Base-by-base conservation (phyloP, 345 rosid species). In the Lepidium sativum region DNA sequence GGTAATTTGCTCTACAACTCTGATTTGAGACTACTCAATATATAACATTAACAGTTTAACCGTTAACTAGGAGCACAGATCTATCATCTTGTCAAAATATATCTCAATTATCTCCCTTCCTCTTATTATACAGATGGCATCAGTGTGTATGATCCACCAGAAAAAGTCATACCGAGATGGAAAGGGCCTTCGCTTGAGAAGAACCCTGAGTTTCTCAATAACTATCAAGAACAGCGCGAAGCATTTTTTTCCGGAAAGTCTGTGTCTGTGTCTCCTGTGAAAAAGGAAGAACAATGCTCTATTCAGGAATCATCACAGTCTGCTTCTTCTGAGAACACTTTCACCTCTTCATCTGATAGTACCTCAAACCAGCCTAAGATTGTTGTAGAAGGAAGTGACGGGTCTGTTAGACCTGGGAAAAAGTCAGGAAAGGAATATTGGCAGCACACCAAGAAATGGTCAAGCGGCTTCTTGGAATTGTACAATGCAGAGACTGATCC, bases 391-490 rank as follows among this genome's bases (percentile, higher is more conserved):
- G 79, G 90, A 60, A 91, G 98, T 70, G 95, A 91, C 47, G 96
- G 98, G 51, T 86, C 98, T 45, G 37, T 83, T 52, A 88, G 63
- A 80, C 72, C 92, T 33, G 98, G 98, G 17, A 84, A 86, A 65
- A 91, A 81, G 64, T 75, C 81, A 32, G 98, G 95, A 18, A 91
- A 85, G 75, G 98, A 91, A 78, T 91, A 51, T 67, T 88, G 95
- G 98, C 81, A 83, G 54, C 95, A 91, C 81, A 88, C 98, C 2
- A 91, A 86, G 85, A 91, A 88, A 81, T 86, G 95, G 91, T 82
- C 98, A 18, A 87, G 81, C 17, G 98, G 86, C 48, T 91, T 88
- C 70, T 56, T 84, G 51, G 96, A 91, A 63, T 62, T 86, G 63
- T 91, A 83, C 67, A 91, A 82, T 69, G 86, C 90, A 33, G 98